Evolutionary conservation across 2,329 filamentous ascomycete species (phyloP).

Genomic region (Thermochaetoides dissita): DNA sequence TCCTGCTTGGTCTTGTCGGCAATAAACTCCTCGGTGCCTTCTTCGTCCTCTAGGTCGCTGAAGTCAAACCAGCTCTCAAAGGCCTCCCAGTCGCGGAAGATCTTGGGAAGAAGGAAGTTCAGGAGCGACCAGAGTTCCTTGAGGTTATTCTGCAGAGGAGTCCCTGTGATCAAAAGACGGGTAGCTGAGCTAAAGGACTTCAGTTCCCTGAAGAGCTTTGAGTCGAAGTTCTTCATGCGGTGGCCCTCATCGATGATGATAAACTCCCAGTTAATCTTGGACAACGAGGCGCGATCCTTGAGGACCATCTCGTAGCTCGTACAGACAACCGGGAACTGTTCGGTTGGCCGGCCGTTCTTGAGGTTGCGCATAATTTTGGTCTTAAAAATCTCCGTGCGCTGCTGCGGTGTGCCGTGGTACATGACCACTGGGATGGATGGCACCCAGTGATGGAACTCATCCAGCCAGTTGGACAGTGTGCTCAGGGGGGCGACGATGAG

Average conservation of each 20-base stretch:
- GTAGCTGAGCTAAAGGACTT: slow-evolving; percentile 83
- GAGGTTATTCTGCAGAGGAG: slow-evolving; percentile 88
- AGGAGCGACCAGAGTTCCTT: slow-evolving; percentile 89
- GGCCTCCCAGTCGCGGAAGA: slow-evolving; percentile 84
- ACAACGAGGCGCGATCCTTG: slow-evolving; percentile 68
- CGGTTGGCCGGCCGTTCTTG: slow-evolving; percentile 40
- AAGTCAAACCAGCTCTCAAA: slow-evolving; percentile 98
- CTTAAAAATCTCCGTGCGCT: slow-evolving; percentile 62
- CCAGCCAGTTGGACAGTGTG: slow-evolving; percentile 89
- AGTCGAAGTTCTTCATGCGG: slow-evolving; percentile 92
- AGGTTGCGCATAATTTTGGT: slow-evolving; percentile 59
- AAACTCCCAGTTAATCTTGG: slow-evolving; percentile 85
- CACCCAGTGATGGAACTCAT: slow-evolving; percentile 84
- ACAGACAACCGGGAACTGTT: slow-evolving; percentile 77
- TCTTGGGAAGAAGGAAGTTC: slow-evolving; percentile 81
- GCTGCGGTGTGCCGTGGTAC: slow-evolving; percentile 73
- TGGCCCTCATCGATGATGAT: slow-evolving; percentile 98
- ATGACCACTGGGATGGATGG: slow-evolving; percentile 77
- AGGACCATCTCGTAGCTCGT: slow-evolving; percentile 96
- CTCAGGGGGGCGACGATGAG: slow-evolving; percentile 81
- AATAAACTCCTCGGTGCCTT: slow-evolving; percentile 63
- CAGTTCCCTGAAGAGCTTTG: slow-evolving; percentile 76
- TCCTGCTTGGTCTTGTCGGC: slow-evolving; percentile 65
- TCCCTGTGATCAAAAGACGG: slow-evolving; percentile 83
- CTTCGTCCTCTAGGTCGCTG: slow-evolving; percentile 73